phyloP scores from a whole-genome alignment of 2,329 filamentous ascomycete genomes.

The Endoconidiophora laricicola region DNA sequence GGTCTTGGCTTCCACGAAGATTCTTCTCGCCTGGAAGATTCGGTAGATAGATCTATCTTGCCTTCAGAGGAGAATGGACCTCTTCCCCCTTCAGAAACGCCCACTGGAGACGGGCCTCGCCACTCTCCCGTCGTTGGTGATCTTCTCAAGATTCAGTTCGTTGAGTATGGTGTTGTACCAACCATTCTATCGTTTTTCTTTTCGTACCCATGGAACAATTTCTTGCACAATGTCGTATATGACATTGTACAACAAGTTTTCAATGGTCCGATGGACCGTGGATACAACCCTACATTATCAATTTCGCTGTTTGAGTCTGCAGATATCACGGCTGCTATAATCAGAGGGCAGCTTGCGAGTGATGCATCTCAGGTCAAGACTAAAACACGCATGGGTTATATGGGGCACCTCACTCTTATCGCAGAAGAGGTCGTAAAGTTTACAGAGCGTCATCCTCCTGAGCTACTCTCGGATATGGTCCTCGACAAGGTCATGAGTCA shows the following conservation, averaged over 20 bases:
- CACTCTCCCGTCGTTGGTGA: constrained; percentile 67
- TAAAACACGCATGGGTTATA: constrained; percentile 89
- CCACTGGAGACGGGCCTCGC: not conserved
- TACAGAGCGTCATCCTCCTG: constrained; percentile 80
- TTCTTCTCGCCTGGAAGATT: constrained; percentile 7
- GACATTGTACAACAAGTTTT: constrained; percentile 98
- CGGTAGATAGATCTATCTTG: not conserved
- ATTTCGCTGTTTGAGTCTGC: constrained; percentile 87
- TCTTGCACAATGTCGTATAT: constrained; percentile 96
- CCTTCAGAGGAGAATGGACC: not conserved
- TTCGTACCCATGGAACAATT: constrained; percentile 98
- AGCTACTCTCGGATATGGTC: constrained; percentile 68
- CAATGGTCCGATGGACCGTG: constrained; percentile 92
- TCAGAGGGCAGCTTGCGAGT: constrained; percentile 73
- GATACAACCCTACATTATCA: constrained; percentile 77
- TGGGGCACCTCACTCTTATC: constrained; percentile 93
- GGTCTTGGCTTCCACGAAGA: constrained; percentile 8
- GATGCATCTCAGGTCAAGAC: constrained; percentile 70
- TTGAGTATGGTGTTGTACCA: constrained; percentile 83
- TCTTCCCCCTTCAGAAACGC: not conserved
- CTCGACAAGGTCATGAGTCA: constrained; percentile 77
- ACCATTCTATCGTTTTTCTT: constrained; percentile 99
- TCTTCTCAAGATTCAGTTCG: constrained; percentile 88
- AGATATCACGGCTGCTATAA: constrained; percentile 77
- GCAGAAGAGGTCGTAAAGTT: constrained; percentile 98